Evolutionary conservation across 1,284 basidiomycete genomes (phyloP), one percentile per base, ranked within the genome.

Genomic region (Bjerkandera adusta): DNA sequence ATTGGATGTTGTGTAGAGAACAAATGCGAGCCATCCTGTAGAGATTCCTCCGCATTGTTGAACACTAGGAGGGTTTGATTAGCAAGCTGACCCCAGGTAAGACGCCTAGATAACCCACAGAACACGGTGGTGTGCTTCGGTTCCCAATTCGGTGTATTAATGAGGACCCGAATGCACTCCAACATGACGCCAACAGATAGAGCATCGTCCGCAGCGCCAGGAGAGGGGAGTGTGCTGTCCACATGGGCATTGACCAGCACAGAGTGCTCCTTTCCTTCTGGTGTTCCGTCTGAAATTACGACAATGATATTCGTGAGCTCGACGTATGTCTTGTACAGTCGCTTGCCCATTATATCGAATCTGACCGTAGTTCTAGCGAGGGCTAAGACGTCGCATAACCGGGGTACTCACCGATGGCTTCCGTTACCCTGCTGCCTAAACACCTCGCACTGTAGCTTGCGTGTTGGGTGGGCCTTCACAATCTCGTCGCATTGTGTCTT

Each of bases 21-120:
- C 3, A 96, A 72, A 65, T 99, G 95, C 0, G 92, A 95, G 0
- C 90, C 95, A 60, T 97, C 95, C 65, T 97, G 94, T n/a, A 96
- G 67, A 0, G 85, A 89, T 60, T 96, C 92, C 63, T 99, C 95
- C 5, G 89, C 97, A 52, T 97, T 83, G 61, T 98, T 98, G 73
- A 97, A 98, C 51, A 98, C 91, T 93, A n/a, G n/a, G n/a, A n/a
- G n/a, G n/a, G n/a, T n/a, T n/a, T n/a, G n/a, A n/a, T n/a, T n/a
- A n/a, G 53, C 5, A 32, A 25, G 8, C 26, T 41, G 36, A 41
- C 34, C 4, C 22, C 18, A 18, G 7, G 30, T 20, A 10, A 20
- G 6, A 16, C 3, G 3, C 1, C n/a, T 20, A 25, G 15, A 29
- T 5, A 15, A 71, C 89, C 65, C 57, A 93, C 91, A 69, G 62